Percentiles rank a stretch among this genome's conserved stretches.
Conservation (phyloP, 345 rosid genomes). For the Populus deltoides region DNA sequence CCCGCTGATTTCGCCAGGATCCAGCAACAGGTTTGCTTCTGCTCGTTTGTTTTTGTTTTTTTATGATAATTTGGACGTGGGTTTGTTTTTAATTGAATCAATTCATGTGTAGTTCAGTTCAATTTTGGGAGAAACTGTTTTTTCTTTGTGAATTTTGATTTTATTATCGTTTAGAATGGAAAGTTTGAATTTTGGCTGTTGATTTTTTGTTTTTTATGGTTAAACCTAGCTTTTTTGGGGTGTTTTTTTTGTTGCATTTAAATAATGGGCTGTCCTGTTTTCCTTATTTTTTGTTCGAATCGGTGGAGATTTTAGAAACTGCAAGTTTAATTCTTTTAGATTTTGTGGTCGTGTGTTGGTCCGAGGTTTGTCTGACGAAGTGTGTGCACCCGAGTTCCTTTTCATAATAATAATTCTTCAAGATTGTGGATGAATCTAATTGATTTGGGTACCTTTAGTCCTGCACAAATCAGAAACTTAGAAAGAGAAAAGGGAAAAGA, state of each 20-base stretch:
- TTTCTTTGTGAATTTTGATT: neutral
- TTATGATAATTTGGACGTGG: neutral
- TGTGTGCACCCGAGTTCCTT: no score
- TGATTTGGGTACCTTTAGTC: no score
- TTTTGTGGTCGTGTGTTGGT: neutral
- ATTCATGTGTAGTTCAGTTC: neutral
- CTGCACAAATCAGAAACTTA: no score
- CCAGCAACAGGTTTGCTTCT: slow-evolving; percentile 27
- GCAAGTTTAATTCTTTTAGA: neutral
- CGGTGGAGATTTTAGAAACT: neutral
- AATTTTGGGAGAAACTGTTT: neutral
- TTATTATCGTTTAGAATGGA: neutral
- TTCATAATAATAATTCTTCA: no score
- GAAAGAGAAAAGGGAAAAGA: neutral
- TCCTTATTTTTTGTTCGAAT: neutral
- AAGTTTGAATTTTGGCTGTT: neutral
- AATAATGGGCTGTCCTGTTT: neutral
- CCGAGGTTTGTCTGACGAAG: no score
- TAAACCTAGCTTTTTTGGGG: neutral
- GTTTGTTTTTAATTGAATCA: neutral
- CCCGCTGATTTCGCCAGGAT: slow-evolving; percentile 65
- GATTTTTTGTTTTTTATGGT: neutral
- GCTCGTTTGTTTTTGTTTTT: neutral
- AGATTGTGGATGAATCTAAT: no score
- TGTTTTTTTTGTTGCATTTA: neutral